Evolutionary conservation across 2,329 filamentous ascomycete species (phyloP), one percentile per base, ranked within the genome.

Genomic region (Ophiostoma novo-ulmi): DNA sequence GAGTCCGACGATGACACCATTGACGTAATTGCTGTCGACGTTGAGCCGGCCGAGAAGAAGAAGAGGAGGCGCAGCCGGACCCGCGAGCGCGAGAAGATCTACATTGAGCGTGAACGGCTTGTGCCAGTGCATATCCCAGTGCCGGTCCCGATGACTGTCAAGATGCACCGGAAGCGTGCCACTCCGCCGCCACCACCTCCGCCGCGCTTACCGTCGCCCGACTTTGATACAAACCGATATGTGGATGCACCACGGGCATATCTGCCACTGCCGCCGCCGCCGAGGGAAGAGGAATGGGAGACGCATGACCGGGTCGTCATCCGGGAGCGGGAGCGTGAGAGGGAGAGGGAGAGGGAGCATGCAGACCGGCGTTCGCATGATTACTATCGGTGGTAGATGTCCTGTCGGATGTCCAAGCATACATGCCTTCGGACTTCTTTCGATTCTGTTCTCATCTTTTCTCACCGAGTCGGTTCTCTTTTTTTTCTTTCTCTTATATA

Each of bases 11-110:
- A 74, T 70, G 75, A 78, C 74, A 74, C 76, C 31, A 81, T 82
- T 72, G 80, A 82, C 74, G 79, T 82, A 65, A 82, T 82, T 71
- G 79, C 80, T 69, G 80, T 82, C 3, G 80, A 81, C 75, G 77
- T 82, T 41, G 80, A 81, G 69, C 79, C 79, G 48, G 26, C 48
- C 36, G 67, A 72, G 68, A 72, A 69, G 35, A 52, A 66, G 38
- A 72, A 71, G 68, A 70, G 66, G 55, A 31, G 17, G 22, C 52
- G 31, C 17, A 39, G 68, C 48, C 31, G 76, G 63, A 70, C 65
- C 72, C 67, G 67, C 66, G 75, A 73, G 66, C 75, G 78, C 17
- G 81, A 84, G 65, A 78, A 78, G 44, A 64, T 73, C 20, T 73
- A 73, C 22, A 44, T 73, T 31, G 70, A 73, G 69, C 70, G 84